Conservation (phyloP, 1,284 basidiomycete genomes). For the Serendipita sp. region DNA sequence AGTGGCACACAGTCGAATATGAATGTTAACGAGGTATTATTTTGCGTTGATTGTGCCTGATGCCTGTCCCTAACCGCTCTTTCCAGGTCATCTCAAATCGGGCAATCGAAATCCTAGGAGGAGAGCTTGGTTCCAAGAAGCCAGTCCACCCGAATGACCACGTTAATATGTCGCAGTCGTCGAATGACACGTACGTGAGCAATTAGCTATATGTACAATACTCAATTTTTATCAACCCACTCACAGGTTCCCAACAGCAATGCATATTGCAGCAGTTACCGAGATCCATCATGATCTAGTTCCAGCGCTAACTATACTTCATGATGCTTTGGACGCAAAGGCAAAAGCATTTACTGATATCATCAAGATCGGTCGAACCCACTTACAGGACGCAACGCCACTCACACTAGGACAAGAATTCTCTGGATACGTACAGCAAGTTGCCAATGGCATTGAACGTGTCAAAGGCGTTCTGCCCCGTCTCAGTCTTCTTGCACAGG, state of each 20-base stretch:
- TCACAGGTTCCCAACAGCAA: constrained; percentile 88
- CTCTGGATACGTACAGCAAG: constrained; percentile 92
- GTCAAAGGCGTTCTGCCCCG: constrained; percentile 76
- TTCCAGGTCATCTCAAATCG: constrained; percentile 90
- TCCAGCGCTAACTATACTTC: constrained; percentile 76
- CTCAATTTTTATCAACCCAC: not conserved
- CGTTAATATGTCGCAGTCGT: constrained; percentile 98
- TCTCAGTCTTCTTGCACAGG: constrained; percentile 85
- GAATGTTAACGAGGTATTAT: constrained; percentile 86
- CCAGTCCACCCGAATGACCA: constrained; percentile 99
- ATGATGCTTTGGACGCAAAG: constrained; percentile 75
- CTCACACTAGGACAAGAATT: constrained; percentile 98
- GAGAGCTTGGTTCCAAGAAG: constrained; percentile 88
- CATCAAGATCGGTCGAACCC: constrained; percentile 98
- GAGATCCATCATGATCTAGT: constrained; percentile 74
- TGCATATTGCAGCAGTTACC: constrained; percentile 94
- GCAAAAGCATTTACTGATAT: constrained; percentile 72
- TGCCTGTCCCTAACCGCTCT: not conserved
- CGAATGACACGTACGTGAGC: constrained; percentile 79
- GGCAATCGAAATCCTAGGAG: constrained; percentile 94
- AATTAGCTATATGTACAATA: not conserved
- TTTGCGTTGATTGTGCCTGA: not conserved
- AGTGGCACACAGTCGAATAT: constrained; percentile 99
- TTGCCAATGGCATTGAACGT: constrained; percentile 82
- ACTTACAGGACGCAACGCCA: constrained; percentile 96